Base-by-base conservation (phyloP, 2,329 filamentous ascomycete species). In the Ploettnerulaceae sp. region DNA sequence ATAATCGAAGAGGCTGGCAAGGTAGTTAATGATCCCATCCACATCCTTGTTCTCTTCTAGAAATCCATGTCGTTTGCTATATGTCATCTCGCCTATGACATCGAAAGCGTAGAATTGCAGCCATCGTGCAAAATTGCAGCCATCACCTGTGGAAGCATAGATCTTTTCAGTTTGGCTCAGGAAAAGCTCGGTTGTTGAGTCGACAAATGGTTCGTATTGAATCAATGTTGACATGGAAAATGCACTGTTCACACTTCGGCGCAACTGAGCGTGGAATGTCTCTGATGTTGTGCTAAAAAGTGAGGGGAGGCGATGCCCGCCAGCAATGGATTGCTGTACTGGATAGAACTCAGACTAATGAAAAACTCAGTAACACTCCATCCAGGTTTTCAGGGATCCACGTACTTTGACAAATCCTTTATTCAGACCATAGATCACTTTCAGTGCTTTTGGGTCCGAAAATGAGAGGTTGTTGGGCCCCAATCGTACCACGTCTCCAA, bases 31-130 rank as follows among this genome's bases (percentile, higher is more conserved):
- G 41, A 89, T 89, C 0, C 84, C 84, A 52, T 87, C 84, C 9
- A 90, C 79, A 52, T 90, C 86, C 60, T 82, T 74, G 40, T 87
- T 82, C 60, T 77, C 75, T 64, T 90, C 84, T 2, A 90, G 67
- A 54, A 90, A 90, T 0, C 86, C 86, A 48, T 89, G 75, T 0
- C 83, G 73, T 62, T 86, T 86, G 62, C 79, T 81, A 67, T 86
- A 89, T 0, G 84, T 89, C 58, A 89, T 77, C 51, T 86, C 81
- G 5, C 84, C 84, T 52, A 89, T 89, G 11, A 89, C 85, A 60
- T 90, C 86, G 58, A 90, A 90, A 0, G 86, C 86, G 56, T 86
- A 89, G 61, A 82, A 89, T 59, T 90, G 86, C 47, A 90, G 68
- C 86, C 86, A 89, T 47, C 73, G 70, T 1, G 79, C 78, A 46